Conservation (phyloP, 2,329 filamentous ascomycete species). For the Fusarium mundagurra region DNA sequence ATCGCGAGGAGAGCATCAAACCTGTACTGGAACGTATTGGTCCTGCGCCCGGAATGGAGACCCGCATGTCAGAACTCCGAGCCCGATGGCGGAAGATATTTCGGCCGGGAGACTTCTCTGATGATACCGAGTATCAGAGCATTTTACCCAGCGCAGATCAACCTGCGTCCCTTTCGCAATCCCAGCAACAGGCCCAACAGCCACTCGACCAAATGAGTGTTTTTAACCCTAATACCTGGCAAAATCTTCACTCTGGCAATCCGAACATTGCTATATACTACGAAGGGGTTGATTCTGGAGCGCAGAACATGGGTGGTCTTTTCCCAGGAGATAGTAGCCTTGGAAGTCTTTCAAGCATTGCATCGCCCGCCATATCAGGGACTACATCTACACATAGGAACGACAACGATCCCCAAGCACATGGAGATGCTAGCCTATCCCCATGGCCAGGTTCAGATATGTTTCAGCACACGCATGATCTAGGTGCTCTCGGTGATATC, state of each 20-base stretch:
- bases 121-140: slow-evolving; percentile 6
- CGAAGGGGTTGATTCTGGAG: slow-evolving; percentile 11
- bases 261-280: slow-evolving; percentile 18
- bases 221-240: slow-evolving; percentile 10
- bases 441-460: slow-evolving; percentile 17
- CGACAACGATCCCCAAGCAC: background rate
- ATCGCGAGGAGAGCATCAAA: slow-evolving; percentile 31
- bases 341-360: slow-evolving; percentile 22
- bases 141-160: background rate
- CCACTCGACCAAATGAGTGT: background rate
- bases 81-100: slow-evolving; percentile 32
- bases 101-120: slow-evolving; percentile 8
- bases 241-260: slow-evolving; percentile 7
- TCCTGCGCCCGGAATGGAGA: slow-evolving; percentile 34
- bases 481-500: background rate
- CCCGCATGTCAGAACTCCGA: slow-evolving; percentile 30
- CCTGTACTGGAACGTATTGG: slow-evolving; percentile 31
- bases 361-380: slow-evolving; percentile 27
- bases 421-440: background rate
- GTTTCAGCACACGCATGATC: slow-evolving; percentile 4
- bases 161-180: background rate
- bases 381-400: slow-evolving; percentile 3
- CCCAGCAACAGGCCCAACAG: background rate
- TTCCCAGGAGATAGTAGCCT: slow-evolving; percentile 18
- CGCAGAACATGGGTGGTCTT: background rate